Conservation (phyloP, 805 yeast genomes). For the Ogataea angusta region DNA sequence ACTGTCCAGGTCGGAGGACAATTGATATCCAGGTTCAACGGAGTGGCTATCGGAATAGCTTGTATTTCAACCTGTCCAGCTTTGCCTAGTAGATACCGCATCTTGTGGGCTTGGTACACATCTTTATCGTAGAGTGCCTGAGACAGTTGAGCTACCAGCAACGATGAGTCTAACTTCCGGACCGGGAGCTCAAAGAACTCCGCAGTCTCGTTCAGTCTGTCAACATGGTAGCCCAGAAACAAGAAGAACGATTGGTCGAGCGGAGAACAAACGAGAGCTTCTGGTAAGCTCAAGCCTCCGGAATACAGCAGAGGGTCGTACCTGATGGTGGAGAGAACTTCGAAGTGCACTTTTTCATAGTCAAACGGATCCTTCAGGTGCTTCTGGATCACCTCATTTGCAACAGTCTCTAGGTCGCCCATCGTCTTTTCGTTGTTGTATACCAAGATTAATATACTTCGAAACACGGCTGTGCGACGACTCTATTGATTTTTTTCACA, state of each 20-base stretch:
- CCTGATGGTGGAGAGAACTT: constrained; percentile 66
- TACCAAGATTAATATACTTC: constrained; percentile 1
- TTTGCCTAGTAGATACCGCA: constrained; percentile 43
- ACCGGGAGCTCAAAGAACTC: constrained; percentile 49
- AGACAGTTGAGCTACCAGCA: constrained; percentile 42
- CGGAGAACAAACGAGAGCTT: constrained; percentile 25
- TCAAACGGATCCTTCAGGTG: constrained; percentile 17
- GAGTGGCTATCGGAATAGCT: constrained; percentile 23
- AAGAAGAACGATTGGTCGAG: constrained; percentile 45
- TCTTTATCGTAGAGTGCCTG: constrained; percentile 33
- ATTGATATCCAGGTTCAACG: constrained; percentile 7
- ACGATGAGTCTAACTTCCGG: constrained; percentile 34
- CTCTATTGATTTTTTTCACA: constrained; percentile 1
- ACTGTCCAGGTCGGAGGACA: constrained; percentile 48
- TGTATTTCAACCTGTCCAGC: constrained; percentile 30
- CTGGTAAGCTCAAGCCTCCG: constrained; percentile 20
- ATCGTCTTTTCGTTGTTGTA: neutral
- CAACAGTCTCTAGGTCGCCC: constrained; percentile 5
- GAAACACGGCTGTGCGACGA: constrained; percentile 12
- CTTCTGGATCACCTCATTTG: constrained; percentile 6
- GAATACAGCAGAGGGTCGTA: constrained; percentile 62
- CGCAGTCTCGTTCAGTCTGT: constrained; percentile 54
- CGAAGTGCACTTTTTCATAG: constrained; percentile 35
- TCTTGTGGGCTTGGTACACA: constrained; percentile 38
- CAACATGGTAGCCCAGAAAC: constrained; percentile 60